Conservation (phyloP, 805 yeast species). For the Candida alai region DNA sequence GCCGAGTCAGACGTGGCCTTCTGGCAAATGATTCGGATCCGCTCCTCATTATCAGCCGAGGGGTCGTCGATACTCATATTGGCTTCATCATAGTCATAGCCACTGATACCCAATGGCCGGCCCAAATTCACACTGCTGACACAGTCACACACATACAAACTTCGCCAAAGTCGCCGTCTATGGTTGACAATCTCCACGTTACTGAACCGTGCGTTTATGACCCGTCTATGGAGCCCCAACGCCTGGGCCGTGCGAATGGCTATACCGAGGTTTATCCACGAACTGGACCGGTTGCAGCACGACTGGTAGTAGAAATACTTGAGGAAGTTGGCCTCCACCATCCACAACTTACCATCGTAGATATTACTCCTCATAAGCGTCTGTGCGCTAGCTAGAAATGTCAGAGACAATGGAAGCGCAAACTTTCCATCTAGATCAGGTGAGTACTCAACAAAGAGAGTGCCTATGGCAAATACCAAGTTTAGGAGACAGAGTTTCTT, state of each 20-base stretch:
- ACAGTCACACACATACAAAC: conserved; percentile 31
- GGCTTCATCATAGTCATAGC: conserved; percentile 35
- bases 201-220: conserved; percentile 31
- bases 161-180: conserved; percentile 32
- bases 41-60: conserved; percentile 12
- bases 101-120: conserved; percentile 29
- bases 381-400: conserved; percentile 26
- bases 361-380: conserved; percentile 23
- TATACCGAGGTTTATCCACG: conserved; percentile 41
- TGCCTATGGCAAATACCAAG: conserved; percentile 37
- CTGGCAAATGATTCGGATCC: conserved; percentile 17
- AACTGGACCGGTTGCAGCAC: conserved; percentile 34
- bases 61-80: conserved; percentile 5
- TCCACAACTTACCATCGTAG: conserved; percentile 40
- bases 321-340: conserved; percentile 36
- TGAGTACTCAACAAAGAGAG: conserved; percentile 29
- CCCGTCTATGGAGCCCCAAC: conserved; percentile 35
- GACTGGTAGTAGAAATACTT: conserved; percentile 37
- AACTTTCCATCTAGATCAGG: neutral
- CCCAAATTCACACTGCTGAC: conserved; percentile 32
- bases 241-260: conserved; percentile 40
- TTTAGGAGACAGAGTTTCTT: conserved; percentile 28
- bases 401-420: conserved; percentile 5
- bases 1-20: conserved; percentile 24
- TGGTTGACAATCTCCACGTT: conserved; percentile 21